Evolutionary conservation across 2,329 filamentous ascomycete genomes (phyloP), one percentile per base, ranked within the genome.

Genomic region (Samsoniella hepiali): DNA sequence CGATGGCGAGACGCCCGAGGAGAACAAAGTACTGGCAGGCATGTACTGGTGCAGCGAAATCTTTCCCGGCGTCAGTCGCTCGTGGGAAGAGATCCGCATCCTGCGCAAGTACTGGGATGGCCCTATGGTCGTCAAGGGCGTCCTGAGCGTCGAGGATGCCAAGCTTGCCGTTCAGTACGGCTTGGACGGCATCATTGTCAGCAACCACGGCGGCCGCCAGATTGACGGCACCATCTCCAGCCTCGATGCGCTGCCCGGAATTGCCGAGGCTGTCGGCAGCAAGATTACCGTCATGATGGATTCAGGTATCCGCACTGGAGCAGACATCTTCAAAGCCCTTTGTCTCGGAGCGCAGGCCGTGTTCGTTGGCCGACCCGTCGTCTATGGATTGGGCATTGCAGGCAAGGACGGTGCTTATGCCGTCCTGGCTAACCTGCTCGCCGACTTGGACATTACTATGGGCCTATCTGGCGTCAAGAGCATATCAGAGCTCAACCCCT

Each of bases 81-180:
- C 78, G 0, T 91, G 88, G 88, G 82, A 85, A 1, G 79, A 91
- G 44, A 72, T 91, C 42, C 76, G 77, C n/a, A 76, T 84, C 55
- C 69, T 91, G 65, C 79, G 82, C 66, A 76, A 82, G 68, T 72
- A 87, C 64, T 90, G 87, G 85, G 79, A 84, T 65, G 86, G 87
- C 0, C 76, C 77, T 0, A 75, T 79, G 29, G 71, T 80, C 13
- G 71, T 78, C 45, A 79, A 79, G 57, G 78, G 78, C 3, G 73
- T 80, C 3, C 69, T 76, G 65, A 76, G 72, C 7, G 75, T 76
- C 3, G 74, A 78, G 10, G 77, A 80, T 61, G 78, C 77, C 13
- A 65, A 70, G n/a, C 64, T 73, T 2, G 77, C 77, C 1, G 71
- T 76, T 7, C 68, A 74, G 34, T 65, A 76, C 45, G 76, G 75